phyloP scores from a whole-genome alignment of 805 yeast species.

The Spathaspora boniae region DNA sequence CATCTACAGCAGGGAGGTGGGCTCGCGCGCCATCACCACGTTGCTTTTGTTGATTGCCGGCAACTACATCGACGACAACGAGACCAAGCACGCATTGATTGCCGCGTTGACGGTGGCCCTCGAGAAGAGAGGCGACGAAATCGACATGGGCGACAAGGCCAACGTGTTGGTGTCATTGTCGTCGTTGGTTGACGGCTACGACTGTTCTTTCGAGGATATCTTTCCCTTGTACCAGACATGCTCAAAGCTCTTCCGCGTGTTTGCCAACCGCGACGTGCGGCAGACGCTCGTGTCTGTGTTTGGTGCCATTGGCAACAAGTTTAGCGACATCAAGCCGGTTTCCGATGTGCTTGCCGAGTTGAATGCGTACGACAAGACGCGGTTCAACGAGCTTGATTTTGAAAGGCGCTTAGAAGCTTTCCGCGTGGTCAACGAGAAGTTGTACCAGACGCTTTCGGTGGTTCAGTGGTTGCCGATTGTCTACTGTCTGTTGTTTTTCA shows the following conservation, averaged over 20 bases:
- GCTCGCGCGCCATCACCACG: conserved; percentile 49
- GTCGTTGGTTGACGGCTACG: conserved; percentile 49
- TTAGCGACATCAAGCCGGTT: conserved; percentile 40
- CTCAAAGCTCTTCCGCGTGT: conserved; percentile 56
- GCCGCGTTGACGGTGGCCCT: conserved; percentile 57
- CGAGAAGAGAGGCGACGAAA: conserved; percentile 51
- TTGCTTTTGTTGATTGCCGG: conserved; percentile 53
- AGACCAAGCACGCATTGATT: conserved; percentile 51
- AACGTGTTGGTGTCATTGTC: conserved; percentile 57
- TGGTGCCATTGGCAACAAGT: conserved; percentile 52
- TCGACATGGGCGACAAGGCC: conserved; percentile 51
- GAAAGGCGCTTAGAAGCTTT: conserved; percentile 70
- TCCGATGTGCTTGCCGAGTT: conserved; percentile 57
- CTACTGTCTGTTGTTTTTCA: conserved; percentile 62
- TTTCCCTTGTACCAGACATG: conserved; percentile 46
- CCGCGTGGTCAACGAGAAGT: conserved; percentile 55
- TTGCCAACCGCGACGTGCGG: conserved; percentile 61
- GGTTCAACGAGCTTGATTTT: conserved; percentile 76
- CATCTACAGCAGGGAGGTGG: conserved; percentile 42
- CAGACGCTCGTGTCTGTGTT: conserved; percentile 58
- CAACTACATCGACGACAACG: conserved; percentile 53
- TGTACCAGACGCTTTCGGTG: conserved; percentile 41
- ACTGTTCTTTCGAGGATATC: conserved; percentile 51
- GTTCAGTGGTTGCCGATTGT: conserved; percentile 79
- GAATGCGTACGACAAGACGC: conserved; percentile 61